Evolutionary conservation across 2,329 filamentous ascomycete species (phyloP).

Genomic region (Sarocladium strictum): DNA sequence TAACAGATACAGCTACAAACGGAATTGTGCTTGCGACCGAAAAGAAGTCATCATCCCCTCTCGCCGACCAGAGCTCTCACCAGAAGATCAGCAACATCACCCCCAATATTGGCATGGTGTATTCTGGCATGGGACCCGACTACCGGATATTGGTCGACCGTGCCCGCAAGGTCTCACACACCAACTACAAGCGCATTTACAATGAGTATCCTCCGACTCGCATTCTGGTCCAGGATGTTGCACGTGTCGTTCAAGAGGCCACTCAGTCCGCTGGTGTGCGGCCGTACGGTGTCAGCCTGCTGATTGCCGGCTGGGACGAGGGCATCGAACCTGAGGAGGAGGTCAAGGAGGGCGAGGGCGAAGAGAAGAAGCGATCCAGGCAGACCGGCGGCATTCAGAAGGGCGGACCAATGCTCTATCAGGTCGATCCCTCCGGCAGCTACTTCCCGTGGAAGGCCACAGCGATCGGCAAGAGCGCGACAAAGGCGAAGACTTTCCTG

Average conservation of each 20-base stretch:
- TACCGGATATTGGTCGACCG: conserved; percentile 97
- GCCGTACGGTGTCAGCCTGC: conserved; percentile 90
- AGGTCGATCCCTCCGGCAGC: conserved; percentile 97
- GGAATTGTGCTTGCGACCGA: conserved; percentile 98
- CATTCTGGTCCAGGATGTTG: conserved; percentile 98
- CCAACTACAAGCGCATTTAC: conserved; percentile 98
- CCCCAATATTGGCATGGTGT: conserved; percentile 99
- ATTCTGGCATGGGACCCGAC: conserved; percentile 97
- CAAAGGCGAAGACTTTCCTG: conserved; percentile 96
- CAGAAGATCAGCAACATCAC: conserved; percentile 98
- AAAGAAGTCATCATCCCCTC: conserved; percentile 97
- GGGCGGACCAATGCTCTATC: conserved; percentile 94
- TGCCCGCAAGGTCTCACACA: conserved; percentile 96
- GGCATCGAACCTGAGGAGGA: conserved; percentile 83
- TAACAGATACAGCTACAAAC: conserved; percentile 69
- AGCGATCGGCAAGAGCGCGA: conserved; percentile 96
- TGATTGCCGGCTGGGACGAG: conserved; percentile 97
- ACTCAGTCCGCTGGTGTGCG: conserved; percentile 96
- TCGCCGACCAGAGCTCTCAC: conserved; percentile 90
- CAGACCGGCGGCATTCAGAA: conserved; percentile 96
- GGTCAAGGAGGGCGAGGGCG: conserved; percentile 47
- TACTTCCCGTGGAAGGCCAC: conserved; percentile 99
- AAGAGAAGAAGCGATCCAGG: conserved; percentile 67
- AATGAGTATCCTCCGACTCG: conserved; percentile 99
- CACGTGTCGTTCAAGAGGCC: conserved; percentile 96